phyloP scores from a whole-genome alignment of 441 rosid species.

The Adansonia rubrostipa region DNA sequence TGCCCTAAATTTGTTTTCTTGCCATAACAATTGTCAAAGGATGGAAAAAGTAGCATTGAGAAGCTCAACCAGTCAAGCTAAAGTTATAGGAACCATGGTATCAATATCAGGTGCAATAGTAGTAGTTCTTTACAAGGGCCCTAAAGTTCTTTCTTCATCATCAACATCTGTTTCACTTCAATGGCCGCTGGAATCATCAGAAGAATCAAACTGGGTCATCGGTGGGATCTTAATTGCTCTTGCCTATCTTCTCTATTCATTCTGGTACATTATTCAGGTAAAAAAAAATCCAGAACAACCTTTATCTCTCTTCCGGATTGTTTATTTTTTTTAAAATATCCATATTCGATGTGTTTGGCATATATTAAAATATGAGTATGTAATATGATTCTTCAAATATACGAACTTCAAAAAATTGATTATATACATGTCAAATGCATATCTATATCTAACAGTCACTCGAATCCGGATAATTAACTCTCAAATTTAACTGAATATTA shows the following conservation, averaged over 20 bases:
- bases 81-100: constrained; percentile 61
- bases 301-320: background rate
- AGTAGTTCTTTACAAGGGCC: constrained; percentile 60
- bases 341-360: too few relatives aligned
- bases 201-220: constrained; percentile 41
- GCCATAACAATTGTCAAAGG: constrained; percentile 31
- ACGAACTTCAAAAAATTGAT: too few relatives aligned
- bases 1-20: too few relatives aligned
- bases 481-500: background rate
- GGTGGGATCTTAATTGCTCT: constrained; percentile 50
- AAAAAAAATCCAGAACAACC: background rate
- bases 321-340: too few relatives aligned
- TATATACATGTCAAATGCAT: too few relatives aligned
- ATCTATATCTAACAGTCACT: background rate
- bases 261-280: constrained; percentile 76
- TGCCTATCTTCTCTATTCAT: constrained; percentile 56
- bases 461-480: constrained; percentile 25
- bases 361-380: too few relatives aligned
- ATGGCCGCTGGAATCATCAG: constrained; percentile 21
- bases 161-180: constrained; percentile 13
- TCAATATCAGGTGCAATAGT: constrained; percentile 64
- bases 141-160: constrained; percentile 30
- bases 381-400: too few relatives aligned
- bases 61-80: constrained; percentile 56
- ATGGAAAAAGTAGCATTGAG: constrained; percentile 52